phyloP scores from a whole-genome alignment of 805 yeast species.

The Kuraishia piskuri region DNA sequence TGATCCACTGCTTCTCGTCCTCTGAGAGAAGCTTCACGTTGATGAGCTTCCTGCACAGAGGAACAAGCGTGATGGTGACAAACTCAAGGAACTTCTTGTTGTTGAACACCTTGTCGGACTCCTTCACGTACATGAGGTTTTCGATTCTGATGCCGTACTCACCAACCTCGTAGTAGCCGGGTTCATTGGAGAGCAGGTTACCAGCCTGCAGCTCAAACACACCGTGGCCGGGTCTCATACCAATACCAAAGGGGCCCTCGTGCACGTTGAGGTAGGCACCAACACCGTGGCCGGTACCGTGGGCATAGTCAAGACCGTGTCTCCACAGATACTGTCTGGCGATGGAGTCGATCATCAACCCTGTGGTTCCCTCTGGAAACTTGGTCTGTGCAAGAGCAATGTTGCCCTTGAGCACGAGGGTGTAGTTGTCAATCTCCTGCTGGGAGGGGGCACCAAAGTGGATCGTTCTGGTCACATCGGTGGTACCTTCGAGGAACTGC shows the following conservation, averaged over 20 bases:
- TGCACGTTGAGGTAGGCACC: slow-evolving; percentile 89
- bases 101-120: slow-evolving; percentile 26
- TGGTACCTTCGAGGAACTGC: slow-evolving; percentile 89
- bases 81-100: slow-evolving; percentile 39
- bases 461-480: slow-evolving; percentile 87
- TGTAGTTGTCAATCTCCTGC: slow-evolving; percentile 60
- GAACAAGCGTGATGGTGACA: slow-evolving; percentile 50
- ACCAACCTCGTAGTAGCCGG: slow-evolving; percentile 54
- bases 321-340: slow-evolving; percentile 82
- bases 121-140: slow-evolving; percentile 39
- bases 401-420: slow-evolving; percentile 88
- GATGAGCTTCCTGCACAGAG: slow-evolving; percentile 46
- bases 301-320: slow-evolving; percentile 78
- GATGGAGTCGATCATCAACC: slow-evolving; percentile 67
- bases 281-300: slow-evolving; percentile 98
- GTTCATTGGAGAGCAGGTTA: slow-evolving; percentile 50
- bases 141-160: slow-evolving; percentile 52
- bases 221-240: slow-evolving; percentile 43
- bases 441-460: slow-evolving; percentile 53
- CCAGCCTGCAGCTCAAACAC: slow-evolving; percentile 38
- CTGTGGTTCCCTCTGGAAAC: slow-evolving; percentile 72
- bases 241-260: slow-evolving; percentile 88
- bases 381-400: slow-evolving; percentile 73
- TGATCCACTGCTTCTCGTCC: slow-evolving; percentile 42
- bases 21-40: slow-evolving; percentile 30